Conservation (phyloP, 495 filamentous ascomycete species). For the Penicillium salamii region DNA sequence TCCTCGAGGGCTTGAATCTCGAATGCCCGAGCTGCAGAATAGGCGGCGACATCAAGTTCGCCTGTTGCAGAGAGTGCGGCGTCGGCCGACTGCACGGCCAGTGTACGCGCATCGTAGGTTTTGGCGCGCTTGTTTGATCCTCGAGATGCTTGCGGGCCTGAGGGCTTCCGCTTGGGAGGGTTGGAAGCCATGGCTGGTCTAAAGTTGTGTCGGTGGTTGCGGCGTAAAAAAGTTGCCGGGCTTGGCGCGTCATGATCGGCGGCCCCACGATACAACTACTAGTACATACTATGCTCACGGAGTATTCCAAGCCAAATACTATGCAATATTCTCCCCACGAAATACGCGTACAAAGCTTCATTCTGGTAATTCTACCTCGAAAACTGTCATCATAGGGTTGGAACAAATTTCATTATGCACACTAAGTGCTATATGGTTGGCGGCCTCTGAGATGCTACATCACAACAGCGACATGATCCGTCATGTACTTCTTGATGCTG, state of each 20-base stretch:
- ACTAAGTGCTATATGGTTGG: too few relatives aligned
- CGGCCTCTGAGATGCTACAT: conserved; percentile 37
- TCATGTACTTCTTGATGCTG: conserved; percentile 63
- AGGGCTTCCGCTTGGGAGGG: conserved; percentile 35
- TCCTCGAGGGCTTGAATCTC: conserved; percentile 83
- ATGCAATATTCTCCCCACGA: too few relatives aligned
- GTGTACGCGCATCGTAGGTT: conserved; percentile 63
- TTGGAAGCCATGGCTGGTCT: conserved; percentile 33
- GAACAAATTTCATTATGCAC: neutral
- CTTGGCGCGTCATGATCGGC: conserved; percentile 32
- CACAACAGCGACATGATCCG: conserved; percentile 66
- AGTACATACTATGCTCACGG: too few relatives aligned
- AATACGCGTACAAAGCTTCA: too few relatives aligned
- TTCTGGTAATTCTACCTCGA: too few relatives aligned
- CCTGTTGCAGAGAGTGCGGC: conserved; percentile 71
- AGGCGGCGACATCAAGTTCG: conserved; percentile 75
- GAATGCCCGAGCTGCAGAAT: conserved; percentile 76
- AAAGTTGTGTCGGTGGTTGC: conserved; percentile 5
- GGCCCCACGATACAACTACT: conserved; percentile 4
- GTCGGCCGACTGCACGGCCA: conserved; percentile 68
- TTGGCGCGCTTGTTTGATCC: conserved; percentile 61
- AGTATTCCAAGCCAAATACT: too few relatives aligned
- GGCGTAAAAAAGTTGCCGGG: conserved; percentile 23
- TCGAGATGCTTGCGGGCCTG: conserved; percentile 21
- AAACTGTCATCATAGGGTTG: too few relatives aligned